Evolutionary conservation across 2,329 filamentous ascomycete species (phyloP).

Genomic region (Corinectria fuckeliana): DNA sequence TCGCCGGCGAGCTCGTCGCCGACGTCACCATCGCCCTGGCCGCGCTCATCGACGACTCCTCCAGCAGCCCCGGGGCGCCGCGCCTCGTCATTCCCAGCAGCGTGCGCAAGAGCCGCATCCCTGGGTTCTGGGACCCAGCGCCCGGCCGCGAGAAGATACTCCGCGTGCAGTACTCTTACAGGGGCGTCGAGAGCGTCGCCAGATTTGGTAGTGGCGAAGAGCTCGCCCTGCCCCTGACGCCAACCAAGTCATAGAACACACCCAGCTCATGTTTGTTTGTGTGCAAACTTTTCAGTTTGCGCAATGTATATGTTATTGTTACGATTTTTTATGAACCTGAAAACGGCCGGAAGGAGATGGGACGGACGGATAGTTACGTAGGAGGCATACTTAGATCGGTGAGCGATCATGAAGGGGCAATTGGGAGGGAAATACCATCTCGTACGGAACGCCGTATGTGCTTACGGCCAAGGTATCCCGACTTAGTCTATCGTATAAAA

Average conservation of each 20-base stretch:
- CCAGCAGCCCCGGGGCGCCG: conserved; percentile 32
- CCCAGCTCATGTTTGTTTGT: conserved; percentile 1
- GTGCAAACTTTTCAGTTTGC: no score
- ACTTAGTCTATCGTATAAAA: background rate
- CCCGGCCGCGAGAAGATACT: conserved; percentile 53
- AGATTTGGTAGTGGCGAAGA: conserved; percentile 34
- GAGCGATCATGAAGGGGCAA: background rate
- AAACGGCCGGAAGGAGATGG: background rate
- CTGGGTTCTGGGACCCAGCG: conserved; percentile 60
- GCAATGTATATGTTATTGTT: background rate
- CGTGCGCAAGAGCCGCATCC: conserved; percentile 51
- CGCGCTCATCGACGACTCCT: conserved; percentile 49
- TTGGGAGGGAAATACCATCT: background rate
- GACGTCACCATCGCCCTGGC: conserved; percentile 57
- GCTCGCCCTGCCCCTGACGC: conserved; percentile 30
- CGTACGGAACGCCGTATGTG: background rate
- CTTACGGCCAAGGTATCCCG: background rate
- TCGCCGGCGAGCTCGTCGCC: conserved; percentile 52
- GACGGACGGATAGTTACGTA: background rate
- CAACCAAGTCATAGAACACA: conserved; percentile 15
- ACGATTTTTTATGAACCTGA: conserved; percentile 4
- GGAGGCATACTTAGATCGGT: background rate
- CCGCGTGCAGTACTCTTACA: conserved; percentile 53
- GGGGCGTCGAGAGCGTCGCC: conserved; percentile 38
- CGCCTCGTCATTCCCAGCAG: conserved; percentile 48